These are phyloP conservation scores for Apostasia shenzhenica DNA, from an alignment of 106 monocot species.

Conservation along the genomic window DNA sequence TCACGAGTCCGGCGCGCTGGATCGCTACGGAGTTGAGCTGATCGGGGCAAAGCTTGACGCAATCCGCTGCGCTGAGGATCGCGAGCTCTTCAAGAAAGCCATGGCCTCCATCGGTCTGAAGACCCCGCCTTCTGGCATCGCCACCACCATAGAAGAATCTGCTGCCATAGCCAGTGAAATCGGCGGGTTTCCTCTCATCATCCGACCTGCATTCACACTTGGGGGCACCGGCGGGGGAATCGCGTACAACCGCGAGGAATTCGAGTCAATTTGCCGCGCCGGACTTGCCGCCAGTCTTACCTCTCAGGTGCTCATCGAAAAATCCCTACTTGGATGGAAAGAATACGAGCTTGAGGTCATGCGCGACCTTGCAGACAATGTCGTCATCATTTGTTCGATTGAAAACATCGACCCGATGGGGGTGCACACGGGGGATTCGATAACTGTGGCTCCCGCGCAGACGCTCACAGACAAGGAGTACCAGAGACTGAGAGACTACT, in stretches of 20 bases:
- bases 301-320: constrained; percentile 85
- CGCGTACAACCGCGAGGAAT: constrained; percentile 84
- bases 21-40: constrained; percentile 50
- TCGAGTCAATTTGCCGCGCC: constrained; percentile 68
- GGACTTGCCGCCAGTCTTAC: constrained; percentile 83
- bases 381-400: constrained; percentile 94
- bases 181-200: constrained; percentile 80
- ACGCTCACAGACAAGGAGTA: constrained; percentile 97
- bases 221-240: constrained; percentile 98
- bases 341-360: constrained; percentile 98
- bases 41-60: constrained; percentile 91
- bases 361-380: constrained; percentile 96
- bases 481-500: constrained; percentile 84
- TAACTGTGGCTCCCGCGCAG: constrained; percentile 94
- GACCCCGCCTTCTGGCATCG: constrained; percentile 95
- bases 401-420: constrained; percentile 99
- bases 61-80: constrained; percentile 79
- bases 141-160: constrained; percentile 80
- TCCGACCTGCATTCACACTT: constrained; percentile 83
- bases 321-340: constrained; percentile 97
- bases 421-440: constrained; percentile 93
- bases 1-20: constrained; percentile 70
- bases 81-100: constrained; percentile 81
- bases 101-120: constrained; percentile 86
- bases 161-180: constrained; percentile 56